A percentile compares a stretch with the other conserved stretches of the same genome.
These are phyloP conservation scores for Phytophthora tentaculata DNA, from an alignment of 352 stramenopile genomes.

Conservation along the genomic window DNA sequence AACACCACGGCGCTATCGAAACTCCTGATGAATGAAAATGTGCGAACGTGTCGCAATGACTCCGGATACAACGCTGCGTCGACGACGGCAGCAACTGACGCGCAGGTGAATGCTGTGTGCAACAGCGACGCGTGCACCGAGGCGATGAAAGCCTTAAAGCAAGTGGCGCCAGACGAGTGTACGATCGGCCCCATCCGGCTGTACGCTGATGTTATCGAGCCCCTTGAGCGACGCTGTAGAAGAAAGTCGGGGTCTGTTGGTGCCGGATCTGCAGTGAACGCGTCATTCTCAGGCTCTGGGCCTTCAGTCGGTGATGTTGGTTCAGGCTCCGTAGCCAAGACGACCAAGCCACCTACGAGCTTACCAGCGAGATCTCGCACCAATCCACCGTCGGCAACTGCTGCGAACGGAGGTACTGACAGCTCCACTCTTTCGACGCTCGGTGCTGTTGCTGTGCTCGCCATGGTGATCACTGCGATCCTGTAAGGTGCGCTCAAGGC, in stretches of 20 bases:
- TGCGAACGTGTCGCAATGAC: slow-evolving; percentile 35
- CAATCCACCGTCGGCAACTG: slow-evolving; percentile 5
- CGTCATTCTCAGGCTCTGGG: slow-evolving; percentile 15
- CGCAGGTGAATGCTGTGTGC: slow-evolving; percentile 41
- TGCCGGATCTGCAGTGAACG: slow-evolving; percentile 13
- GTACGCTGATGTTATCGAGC: slow-evolving; percentile 37
- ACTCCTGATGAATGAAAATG: slow-evolving; percentile 32
- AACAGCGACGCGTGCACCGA: slow-evolving; percentile 36
- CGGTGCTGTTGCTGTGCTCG: slow-evolving; percentile 22
- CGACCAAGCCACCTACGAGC: slow-evolving; percentile 16
- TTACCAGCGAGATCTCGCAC: background rate
- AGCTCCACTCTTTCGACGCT: slow-evolving; percentile 17
- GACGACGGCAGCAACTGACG: slow-evolving; percentile 28
- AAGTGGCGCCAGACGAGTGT: slow-evolving; percentile 40
- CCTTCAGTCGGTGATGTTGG: slow-evolving; percentile 23
- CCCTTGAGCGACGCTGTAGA: slow-evolving; percentile 27
- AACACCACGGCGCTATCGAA: slow-evolving; percentile 32
- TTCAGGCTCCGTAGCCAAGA: slow-evolving; percentile 8
- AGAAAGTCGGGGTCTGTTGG: slow-evolving; percentile 9
- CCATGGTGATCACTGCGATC: slow-evolving; percentile 17
- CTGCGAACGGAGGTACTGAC: slow-evolving; percentile 19
- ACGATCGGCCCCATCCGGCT: slow-evolving; percentile 31
- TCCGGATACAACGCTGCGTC: slow-evolving; percentile 45
- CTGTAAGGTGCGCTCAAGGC: slow-evolving; percentile 20
- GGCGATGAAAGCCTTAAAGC: slow-evolving; percentile 30